These are phyloP conservation scores for Volvariella surrecta DNA, from an alignment of 1,284 basidiomycete species.

Conservation along the genomic window DNA sequence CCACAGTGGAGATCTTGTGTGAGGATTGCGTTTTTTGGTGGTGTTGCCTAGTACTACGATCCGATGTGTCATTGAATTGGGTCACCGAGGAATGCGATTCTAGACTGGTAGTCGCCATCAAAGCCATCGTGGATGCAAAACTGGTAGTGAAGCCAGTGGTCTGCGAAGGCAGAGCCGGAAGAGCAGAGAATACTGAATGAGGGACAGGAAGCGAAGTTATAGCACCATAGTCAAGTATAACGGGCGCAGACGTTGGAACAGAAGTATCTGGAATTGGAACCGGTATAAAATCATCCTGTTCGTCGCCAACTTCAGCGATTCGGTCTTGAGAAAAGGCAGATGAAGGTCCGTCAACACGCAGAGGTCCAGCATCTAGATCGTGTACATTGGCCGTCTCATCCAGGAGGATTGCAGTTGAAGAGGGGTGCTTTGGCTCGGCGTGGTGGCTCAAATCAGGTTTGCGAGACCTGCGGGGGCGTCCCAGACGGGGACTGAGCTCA, in stretches of 20 bases:
- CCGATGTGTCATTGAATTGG: neutral
- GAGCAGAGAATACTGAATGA: neutral
- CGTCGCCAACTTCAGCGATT: too few species aligned
- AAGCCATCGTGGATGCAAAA: neutral
- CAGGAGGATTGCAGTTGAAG: too few species aligned
- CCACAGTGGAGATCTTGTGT: slow-evolving; percentile 17
- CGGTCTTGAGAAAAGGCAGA: too few species aligned
- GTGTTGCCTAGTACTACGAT: neutral
- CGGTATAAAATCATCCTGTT: slow-evolving; percentile 3
- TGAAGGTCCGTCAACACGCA: too few species aligned
- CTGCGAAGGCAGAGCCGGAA: neutral
- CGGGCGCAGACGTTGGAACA: neutral
- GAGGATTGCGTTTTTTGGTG: neutral
- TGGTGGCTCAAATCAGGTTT: too few species aligned
- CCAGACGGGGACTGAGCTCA: too few species aligned
- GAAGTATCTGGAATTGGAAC: slow-evolving; percentile 1
- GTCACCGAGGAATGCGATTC: neutral
- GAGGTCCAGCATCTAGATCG: too few species aligned
- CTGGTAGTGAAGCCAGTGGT: neutral
- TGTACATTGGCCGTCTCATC: too few species aligned
- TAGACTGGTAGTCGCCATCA: neutral
- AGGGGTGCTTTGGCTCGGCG: too few species aligned
- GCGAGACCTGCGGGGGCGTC: too few species aligned
- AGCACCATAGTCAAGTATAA: slow-evolving; percentile 1
- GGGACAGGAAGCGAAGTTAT: neutral